Conservation (phyloP, 1,139 yeast genomes). For the Pneumocystis sp. region DNA sequence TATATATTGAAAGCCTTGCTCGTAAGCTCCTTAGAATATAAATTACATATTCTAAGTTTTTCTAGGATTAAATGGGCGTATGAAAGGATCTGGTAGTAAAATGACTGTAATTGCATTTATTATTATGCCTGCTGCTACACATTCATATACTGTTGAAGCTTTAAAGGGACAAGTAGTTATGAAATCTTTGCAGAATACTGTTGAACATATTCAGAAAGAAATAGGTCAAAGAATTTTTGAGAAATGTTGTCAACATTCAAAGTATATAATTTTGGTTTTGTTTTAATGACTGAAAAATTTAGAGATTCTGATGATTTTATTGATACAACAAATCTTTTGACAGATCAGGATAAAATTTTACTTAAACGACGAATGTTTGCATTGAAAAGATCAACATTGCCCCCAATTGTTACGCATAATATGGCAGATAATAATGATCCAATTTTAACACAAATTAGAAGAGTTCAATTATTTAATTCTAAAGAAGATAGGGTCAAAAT, state of each 20-base stretch:
- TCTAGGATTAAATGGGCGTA: conserved; percentile 51
- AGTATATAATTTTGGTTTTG: background rate
- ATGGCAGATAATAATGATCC: conserved; percentile 93
- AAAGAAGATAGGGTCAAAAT: conserved; percentile 87
- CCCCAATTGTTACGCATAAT: conserved; percentile 96
- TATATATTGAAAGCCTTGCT: conserved; percentile 84
- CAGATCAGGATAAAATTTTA: conserved; percentile 76
- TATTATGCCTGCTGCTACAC: conserved; percentile 93
- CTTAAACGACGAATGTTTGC: conserved; percentile 90
- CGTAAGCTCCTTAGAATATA: conserved; percentile 24
- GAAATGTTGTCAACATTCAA: conserved; percentile 73
- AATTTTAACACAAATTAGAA: conserved; percentile 76
- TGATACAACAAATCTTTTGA: conserved; percentile 62
- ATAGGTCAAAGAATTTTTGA: conserved; percentile 83
- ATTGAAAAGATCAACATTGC: conserved; percentile 70
- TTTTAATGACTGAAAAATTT: background rate
- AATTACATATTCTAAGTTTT: background rate
- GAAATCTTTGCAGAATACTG: conserved; percentile 77
- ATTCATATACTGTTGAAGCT: conserved; percentile 90
- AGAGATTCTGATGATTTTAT: conserved; percentile 41
- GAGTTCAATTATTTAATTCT: conserved; percentile 78
- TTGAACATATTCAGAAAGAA: conserved; percentile 71
- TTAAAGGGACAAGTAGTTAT: conserved; percentile 93
- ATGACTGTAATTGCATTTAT: conserved; percentile 95
- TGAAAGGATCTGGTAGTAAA: conserved; percentile 68